Evolutionary conservation across 2,329 filamentous ascomycete genomes (phyloP).

Genomic region (Neophaeococcomyces aloes): DNA sequence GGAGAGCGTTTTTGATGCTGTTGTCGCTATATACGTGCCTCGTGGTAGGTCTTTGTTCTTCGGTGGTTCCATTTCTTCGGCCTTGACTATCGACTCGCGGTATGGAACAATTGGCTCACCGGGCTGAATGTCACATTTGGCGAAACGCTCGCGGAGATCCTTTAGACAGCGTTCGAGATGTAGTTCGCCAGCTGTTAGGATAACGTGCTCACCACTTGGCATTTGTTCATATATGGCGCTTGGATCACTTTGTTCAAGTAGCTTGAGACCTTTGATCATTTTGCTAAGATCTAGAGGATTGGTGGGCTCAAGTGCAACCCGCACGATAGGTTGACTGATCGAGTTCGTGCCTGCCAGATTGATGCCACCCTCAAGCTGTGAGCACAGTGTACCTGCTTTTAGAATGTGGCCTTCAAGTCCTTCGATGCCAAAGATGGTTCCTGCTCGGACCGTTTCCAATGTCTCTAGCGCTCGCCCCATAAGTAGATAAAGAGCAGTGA

Average conservation of each 20-base stretch:
- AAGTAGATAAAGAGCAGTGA: constrained; percentile 83
- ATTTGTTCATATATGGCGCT: constrained; percentile 94
- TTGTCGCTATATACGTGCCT: constrained; percentile 64
- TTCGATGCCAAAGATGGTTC: constrained; percentile 88
- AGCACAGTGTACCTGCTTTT: constrained; percentile 90
- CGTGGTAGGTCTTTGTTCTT: constrained; percentile 77
- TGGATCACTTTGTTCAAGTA: constrained; percentile 89
- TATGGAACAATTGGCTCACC: constrained; percentile 94
- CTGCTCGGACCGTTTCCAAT: constrained; percentile 74
- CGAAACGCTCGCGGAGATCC: constrained; percentile 84
- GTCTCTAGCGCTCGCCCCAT: constrained; percentile 87
- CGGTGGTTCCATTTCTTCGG: constrained; percentile 64
- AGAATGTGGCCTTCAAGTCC: constrained; percentile 88
- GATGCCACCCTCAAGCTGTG: constrained; percentile 70
- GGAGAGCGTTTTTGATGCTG: constrained; percentile 75
- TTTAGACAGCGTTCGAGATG: constrained; percentile 91
- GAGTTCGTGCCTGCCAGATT: constrained; percentile 80
- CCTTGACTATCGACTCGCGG: constrained; percentile 77
- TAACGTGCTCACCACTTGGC: constrained; percentile 84
- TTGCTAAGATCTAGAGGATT: constrained; percentile 86
- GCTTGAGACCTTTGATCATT: constrained; percentile 77
- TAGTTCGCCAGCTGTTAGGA: constrained; percentile 85
- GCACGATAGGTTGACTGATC: constrained; percentile 79
- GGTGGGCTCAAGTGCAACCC: constrained; percentile 85
- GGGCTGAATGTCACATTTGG: constrained; percentile 86